Evolutionary conservation across 108 stramenopile genomes (phyloP), one percentile per base, ranked within the genome.

Genomic region (Cyclotella choctawhatcheeana): DNA sequence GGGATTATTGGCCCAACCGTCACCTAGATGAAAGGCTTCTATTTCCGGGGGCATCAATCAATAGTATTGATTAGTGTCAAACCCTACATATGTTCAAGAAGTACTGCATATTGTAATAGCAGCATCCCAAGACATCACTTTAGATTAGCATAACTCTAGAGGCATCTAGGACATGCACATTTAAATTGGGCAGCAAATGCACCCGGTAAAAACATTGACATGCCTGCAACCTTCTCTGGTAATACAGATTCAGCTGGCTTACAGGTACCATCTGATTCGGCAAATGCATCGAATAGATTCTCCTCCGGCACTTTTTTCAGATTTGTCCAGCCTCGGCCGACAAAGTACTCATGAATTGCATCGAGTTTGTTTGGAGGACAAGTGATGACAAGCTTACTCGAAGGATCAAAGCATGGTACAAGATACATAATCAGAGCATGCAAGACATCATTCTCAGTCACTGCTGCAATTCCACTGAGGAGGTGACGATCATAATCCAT

Each of bases 331-430:
- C 78, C 78, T 52, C 73, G 65, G 0, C 43, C 65, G 21, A 31
- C 35, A 31, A 79, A 79, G 32, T 74, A 74, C 22, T 79, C 78
- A 64, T 74, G 67, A 30, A 79, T 31, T 12, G 55, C 47, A 61
- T 79, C 78, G 32, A 79, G 73, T 58, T 79, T 79, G 54, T 67
- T 79, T 20, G 73, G 67, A 33, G 78, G 78, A 20, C 78, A 79
- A 31, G 78, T 33, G 31, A 79, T 47, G 25, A 59, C 67, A 18
- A 79, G 58, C 18, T 63, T 79, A 47, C 78, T 74, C 17, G 20
- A 66, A 7, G 78, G 66, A 53, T 77, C 81, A 47, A 82, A 82
- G 58, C 77, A 62, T 29, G 71, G 71, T 16, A 76, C 81, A 22
- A 82, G 31, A 30, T 67, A 66, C 30, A 60, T 61, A 20, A 71